phyloP scores from a whole-genome alignment of 1,284 basidiomycete species.

The Melampsora abietis-canadensis region DNA sequence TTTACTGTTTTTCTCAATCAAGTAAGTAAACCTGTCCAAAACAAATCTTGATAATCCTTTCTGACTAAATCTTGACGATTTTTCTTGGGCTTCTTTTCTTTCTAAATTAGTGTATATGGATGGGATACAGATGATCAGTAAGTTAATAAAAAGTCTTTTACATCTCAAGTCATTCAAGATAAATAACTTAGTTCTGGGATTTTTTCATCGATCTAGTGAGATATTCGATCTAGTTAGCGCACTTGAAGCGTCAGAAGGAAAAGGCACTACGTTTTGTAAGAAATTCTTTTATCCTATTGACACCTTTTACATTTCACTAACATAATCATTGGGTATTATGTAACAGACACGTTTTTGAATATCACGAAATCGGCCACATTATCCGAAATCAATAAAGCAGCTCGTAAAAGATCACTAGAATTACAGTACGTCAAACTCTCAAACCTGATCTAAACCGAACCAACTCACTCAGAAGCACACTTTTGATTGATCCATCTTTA shows the following conservation, averaged over 20 bases:
- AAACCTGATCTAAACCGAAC: no score
- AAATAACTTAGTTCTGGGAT: no score
- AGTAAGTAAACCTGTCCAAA: not conserved
- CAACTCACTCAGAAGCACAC: no score
- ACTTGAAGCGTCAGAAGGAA: slow-evolving; percentile 76
- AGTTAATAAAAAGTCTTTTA: not conserved
- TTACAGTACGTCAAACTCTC: slow-evolving; percentile 66
- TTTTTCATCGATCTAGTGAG: slow-evolving; percentile 59
- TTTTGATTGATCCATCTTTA: no score
- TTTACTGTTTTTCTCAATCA: not conserved
- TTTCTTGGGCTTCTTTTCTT: not conserved
- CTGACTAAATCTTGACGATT: no score
- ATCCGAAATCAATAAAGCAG: slow-evolving; percentile 75
- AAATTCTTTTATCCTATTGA: no score
- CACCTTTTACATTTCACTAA: no score
- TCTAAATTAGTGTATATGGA: slow-evolving; percentile 13
- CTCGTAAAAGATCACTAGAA: slow-evolving; percentile 70
- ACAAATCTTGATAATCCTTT: no score
- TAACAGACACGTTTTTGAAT: slow-evolving; percentile 50
- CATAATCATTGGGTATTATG: no score
- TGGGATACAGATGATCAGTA: slow-evolving; percentile 43
- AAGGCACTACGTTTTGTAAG: slow-evolving; percentile 83
- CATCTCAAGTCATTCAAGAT: no score
- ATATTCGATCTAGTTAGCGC: slow-evolving; percentile 91
- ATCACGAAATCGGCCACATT: slow-evolving; percentile 53